Evolutionary conservation across 1,284 basidiomycete genomes (phyloP).

Genomic region (Sparassis latifolia): DNA sequence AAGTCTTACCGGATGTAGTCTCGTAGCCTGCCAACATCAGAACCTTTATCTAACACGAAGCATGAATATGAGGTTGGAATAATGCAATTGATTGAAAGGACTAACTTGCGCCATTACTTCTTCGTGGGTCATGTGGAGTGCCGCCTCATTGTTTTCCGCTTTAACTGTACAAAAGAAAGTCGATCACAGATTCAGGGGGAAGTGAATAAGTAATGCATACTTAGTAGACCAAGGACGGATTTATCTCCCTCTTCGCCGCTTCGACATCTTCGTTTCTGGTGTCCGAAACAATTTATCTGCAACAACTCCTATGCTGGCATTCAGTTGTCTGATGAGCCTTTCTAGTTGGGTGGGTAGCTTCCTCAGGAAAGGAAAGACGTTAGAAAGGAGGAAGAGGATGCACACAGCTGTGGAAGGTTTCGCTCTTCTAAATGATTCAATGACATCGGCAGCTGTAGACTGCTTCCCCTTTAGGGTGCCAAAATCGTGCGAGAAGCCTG

Average conservation of each 20-base stretch:
- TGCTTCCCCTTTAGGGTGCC: constrained; percentile 42
- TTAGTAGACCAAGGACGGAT: constrained; percentile 47
- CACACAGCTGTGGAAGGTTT: constrained; percentile 20
- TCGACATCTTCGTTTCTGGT: constrained; percentile 35
- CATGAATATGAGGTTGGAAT: neutral
- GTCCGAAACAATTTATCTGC: constrained; percentile 39
- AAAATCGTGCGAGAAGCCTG: constrained; percentile 53
- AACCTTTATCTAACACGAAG: constrained; percentile 27
- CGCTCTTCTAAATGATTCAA: constrained; percentile 34
- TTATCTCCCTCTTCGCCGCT: constrained; percentile 30
- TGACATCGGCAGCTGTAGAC: constrained; percentile 37
- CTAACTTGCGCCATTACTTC: constrained; percentile 58
- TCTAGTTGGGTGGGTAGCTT: constrained; percentile 37
- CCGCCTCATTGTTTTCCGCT: constrained; percentile 36
- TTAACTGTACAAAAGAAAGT: constrained; percentile 33
- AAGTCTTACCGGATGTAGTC: constrained; percentile 32
- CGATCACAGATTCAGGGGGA: neutral
- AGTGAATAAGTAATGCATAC: constrained; percentile 26
- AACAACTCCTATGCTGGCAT: constrained; percentile 36
- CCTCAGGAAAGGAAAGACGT: constrained; percentile 36
- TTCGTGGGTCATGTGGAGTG: constrained; percentile 48
- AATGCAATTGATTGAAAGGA: neutral
- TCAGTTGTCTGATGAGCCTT: constrained; percentile 30
- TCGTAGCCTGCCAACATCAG: constrained; percentile 36
- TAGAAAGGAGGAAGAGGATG: constrained; percentile 34